These are phyloP conservation scores for Beauveria brongniartii DNA, from an alignment of 2,329 filamentous ascomycete genomes.

Conservation along the genomic window DNA sequence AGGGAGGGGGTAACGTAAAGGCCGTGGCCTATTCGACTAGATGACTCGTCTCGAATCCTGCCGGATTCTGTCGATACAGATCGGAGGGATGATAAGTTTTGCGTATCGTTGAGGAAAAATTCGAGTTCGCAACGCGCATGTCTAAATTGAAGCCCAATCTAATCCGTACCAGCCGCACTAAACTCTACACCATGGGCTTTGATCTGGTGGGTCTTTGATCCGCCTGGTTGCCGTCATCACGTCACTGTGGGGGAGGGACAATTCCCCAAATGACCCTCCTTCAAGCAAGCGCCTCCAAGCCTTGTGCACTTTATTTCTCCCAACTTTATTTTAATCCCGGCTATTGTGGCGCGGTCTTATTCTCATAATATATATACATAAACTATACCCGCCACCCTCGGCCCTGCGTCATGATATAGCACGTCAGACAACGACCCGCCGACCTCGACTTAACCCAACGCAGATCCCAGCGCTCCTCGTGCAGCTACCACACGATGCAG, in stretches of 20 bases:
- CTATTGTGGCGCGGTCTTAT: neutral
- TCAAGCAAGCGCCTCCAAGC: neutral
- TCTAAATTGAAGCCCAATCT: neutral
- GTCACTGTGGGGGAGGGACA: constrained; percentile 9
- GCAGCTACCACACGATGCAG: constrained; percentile 18
- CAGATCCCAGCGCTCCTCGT: constrained; percentile 7
- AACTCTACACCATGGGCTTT: neutral
- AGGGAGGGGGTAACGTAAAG: neutral
- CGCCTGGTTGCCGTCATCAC: neutral
- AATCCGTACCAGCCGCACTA: neutral
- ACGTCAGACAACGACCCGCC: constrained; percentile 4
- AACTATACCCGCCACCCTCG: neutral
- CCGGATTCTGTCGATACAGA: no score
- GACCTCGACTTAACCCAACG: neutral
- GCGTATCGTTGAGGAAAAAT: neutral
- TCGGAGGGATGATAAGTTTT: neutral
- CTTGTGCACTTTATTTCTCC: neutral
- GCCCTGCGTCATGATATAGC: constrained; percentile 11
- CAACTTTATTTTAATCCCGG: neutral
- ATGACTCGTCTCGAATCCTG: neutral
- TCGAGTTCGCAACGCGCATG: neutral
- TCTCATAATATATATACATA: neutral
- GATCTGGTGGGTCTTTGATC: neutral
- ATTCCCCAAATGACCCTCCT: neutral
- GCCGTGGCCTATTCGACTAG: neutral